Evolutionary conservation across 805 yeast species (phyloP).

Genomic region (Saccharomycopsis synnaedendra): DNA sequence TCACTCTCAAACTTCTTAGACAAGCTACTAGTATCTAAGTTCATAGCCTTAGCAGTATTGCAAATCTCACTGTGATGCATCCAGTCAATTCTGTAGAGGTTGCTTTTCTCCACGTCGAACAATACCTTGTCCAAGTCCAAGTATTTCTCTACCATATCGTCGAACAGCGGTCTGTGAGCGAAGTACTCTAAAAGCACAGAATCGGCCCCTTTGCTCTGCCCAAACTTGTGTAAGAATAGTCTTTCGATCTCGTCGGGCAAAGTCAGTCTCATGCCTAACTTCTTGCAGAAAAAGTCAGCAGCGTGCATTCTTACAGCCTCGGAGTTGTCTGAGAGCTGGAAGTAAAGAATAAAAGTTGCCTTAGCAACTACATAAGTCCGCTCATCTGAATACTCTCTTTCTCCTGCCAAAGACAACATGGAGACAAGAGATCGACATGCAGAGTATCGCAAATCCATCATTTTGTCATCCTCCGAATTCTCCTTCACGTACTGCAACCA

Average conservation of each 20-base stretch:
- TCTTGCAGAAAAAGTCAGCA: neutral
- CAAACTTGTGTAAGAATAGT: neutral
- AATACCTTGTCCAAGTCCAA: constrained; percentile 23
- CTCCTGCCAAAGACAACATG: constrained; percentile 5
- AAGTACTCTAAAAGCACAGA: neutral
- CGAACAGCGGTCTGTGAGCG: neutral
- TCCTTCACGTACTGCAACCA: constrained; percentile 23
- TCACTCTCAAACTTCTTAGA: neutral
- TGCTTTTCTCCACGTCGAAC: constrained; percentile 58
- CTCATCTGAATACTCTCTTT: neutral
- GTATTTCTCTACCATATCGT: neutral
- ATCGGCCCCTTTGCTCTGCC: neutral
- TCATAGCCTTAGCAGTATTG: neutral
- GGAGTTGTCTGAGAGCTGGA: constrained; percentile 11
- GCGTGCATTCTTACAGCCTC: constrained; percentile 7
- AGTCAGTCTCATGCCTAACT: too few relatives aligned
- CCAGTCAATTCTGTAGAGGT: constrained; percentile 37
- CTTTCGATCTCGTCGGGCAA: too few relatives aligned
- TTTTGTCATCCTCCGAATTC: constrained; percentile 28
- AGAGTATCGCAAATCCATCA: constrained; percentile 8
- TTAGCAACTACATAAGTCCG: neutral
- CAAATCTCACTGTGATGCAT: neutral
- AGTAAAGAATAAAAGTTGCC: constrained; percentile 5
- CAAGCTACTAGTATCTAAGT: too few relatives aligned
- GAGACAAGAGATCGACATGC: constrained; percentile 6